Evolutionary conservation across 2,329 filamentous ascomycete species (phyloP).

Genomic region (Penicillium oxalicum): DNA sequence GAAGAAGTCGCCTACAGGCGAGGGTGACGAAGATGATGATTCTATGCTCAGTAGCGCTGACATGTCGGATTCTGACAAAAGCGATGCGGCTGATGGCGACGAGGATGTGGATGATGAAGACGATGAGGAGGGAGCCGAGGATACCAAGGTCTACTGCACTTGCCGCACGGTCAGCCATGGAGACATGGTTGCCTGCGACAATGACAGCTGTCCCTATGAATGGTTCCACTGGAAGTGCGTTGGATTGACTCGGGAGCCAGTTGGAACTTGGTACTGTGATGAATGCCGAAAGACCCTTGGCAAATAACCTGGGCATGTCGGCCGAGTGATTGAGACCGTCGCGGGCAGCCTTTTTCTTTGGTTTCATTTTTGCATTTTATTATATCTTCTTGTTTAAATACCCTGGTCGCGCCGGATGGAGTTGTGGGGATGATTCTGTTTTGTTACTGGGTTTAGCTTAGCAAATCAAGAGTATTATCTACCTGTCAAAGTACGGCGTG

Average conservation of each 20-base stretch:
- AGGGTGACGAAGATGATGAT: slow-evolving; percentile 45
- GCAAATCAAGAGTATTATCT: too few relatives aligned
- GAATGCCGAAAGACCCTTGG: slow-evolving; percentile 43
- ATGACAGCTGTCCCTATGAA: slow-evolving; percentile 57
- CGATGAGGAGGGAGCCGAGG: slow-evolving; percentile 48
- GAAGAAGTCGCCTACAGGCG: slow-evolving; percentile 40
- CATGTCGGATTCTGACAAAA: slow-evolving; percentile 43
- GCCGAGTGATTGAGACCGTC: too few relatives aligned
- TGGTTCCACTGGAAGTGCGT: slow-evolving; percentile 65
- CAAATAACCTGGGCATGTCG: slow-evolving; percentile 18
- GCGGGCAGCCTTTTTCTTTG: too few relatives aligned
- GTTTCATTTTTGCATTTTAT: too few relatives aligned
- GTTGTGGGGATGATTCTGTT: too few relatives aligned
- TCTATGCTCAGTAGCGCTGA: slow-evolving; percentile 49
- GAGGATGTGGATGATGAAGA: slow-evolving; percentile 44
- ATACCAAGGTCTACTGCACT: slow-evolving; percentile 60
- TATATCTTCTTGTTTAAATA: too few relatives aligned
- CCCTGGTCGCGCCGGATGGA: too few relatives aligned
- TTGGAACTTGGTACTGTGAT: slow-evolving; percentile 53
- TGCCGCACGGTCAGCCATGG: slow-evolving; percentile 61
- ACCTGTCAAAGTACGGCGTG: too few relatives aligned
- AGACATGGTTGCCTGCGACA: slow-evolving; percentile 64
- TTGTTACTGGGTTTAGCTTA: too few relatives aligned
- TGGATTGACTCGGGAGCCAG: slow-evolving; percentile 54
- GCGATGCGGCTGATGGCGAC: slow-evolving; percentile 27